Evolutionary conservation across 345 rosid genomes (phyloP).

Genomic region (Eutrema yunnanense): DNA sequence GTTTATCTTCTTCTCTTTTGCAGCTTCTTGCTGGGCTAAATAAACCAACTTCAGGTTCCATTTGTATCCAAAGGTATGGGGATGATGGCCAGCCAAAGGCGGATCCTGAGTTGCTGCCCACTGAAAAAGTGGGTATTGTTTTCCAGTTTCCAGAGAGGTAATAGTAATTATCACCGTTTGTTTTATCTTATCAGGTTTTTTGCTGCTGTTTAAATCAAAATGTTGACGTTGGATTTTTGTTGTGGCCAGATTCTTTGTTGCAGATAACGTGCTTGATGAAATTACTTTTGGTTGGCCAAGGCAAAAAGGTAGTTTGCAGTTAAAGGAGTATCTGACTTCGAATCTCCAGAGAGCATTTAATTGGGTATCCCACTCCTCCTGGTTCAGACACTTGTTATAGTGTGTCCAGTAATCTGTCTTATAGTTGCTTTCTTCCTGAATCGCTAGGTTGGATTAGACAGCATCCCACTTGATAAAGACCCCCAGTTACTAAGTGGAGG

Average conservation of each 20-base stretch:
- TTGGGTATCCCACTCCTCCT: constrained; percentile 49
- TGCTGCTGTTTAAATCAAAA: neutral
- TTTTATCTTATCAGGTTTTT: constrained; percentile 4
- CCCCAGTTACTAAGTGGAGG: constrained; percentile 92
- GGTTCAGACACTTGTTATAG: neutral
- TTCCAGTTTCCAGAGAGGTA: constrained; percentile 98
- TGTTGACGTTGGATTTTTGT: neutral
- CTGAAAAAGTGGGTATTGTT: constrained; percentile 84
- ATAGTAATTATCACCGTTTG: neutral
- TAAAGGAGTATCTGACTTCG: constrained; percentile 57
- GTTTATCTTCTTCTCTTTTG: neutral
- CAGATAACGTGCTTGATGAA: constrained; percentile 83
- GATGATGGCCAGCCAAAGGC: constrained; percentile 46
- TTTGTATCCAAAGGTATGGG: constrained; percentile 59
- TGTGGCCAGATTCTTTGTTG: constrained; percentile 63
- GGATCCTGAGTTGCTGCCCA: constrained; percentile 39
- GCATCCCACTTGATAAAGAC: constrained; percentile 74
- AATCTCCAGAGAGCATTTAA: constrained; percentile 82
- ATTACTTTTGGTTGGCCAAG: constrained; percentile 94
- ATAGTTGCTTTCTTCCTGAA: constrained; percentile 5
- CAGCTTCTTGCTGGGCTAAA: constrained; percentile 91
- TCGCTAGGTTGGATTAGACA: constrained; percentile 77
- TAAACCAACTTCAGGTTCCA: constrained; percentile 85
- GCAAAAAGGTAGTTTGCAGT: constrained; percentile 53
- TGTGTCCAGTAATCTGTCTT: constrained; percentile 1